Percentiles rank a stretch among this genome's conserved stretches.
These are phyloP conservation scores for Aspergillus spinulosporus DNA, from an alignment of 2,329 filamentous ascomycete species.

Conservation along the genomic window DNA sequence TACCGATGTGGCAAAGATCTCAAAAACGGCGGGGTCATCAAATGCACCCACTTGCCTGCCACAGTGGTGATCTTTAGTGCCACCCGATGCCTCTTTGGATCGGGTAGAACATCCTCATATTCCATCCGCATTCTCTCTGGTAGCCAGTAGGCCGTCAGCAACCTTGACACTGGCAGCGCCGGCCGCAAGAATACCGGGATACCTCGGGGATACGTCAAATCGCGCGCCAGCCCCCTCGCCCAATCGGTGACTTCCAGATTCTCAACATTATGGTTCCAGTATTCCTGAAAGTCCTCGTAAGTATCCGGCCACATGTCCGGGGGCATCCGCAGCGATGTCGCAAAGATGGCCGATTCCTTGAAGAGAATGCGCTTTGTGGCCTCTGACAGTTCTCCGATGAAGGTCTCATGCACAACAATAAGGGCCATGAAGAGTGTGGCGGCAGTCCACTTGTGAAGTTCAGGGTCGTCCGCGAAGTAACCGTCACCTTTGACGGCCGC, in stretches of 20 bases:
- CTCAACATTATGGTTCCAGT: conserved; percentile 32
- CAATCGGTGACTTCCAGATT: conserved; percentile 29
- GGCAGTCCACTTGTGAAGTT: conserved; percentile 33
- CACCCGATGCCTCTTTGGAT: too few species aligned
- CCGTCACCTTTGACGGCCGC: conserved; percentile 25
- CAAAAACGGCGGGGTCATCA: too few species aligned
- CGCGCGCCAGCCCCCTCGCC: conserved; percentile 23
- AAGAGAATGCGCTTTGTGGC: conserved; percentile 15
- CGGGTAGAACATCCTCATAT: conserved; percentile 2
- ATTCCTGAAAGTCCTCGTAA: conserved; percentile 29
- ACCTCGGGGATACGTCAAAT: conserved; percentile 20
- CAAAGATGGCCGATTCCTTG: conserved; percentile 20
- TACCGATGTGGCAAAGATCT: too few species aligned
- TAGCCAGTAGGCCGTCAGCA: conserved; percentile 12
- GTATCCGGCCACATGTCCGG: conserved; percentile 32
- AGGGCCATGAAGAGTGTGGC: conserved; percentile 29
- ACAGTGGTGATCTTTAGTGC: too few species aligned
- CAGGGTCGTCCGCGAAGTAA: conserved; percentile 31
- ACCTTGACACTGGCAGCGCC: not conserved
- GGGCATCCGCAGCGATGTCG: conserved; percentile 24
- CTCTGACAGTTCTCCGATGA: conserved; percentile 22
- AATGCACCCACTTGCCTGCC: too few species aligned
- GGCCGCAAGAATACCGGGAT: conserved; percentile 10
- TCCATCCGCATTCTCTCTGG: conserved; percentile 14
- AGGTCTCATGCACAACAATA: conserved; percentile 27